Conservation (phyloP, 176 grass and related monocot genomes). For the Bolboschoenus planiculmis region DNA sequence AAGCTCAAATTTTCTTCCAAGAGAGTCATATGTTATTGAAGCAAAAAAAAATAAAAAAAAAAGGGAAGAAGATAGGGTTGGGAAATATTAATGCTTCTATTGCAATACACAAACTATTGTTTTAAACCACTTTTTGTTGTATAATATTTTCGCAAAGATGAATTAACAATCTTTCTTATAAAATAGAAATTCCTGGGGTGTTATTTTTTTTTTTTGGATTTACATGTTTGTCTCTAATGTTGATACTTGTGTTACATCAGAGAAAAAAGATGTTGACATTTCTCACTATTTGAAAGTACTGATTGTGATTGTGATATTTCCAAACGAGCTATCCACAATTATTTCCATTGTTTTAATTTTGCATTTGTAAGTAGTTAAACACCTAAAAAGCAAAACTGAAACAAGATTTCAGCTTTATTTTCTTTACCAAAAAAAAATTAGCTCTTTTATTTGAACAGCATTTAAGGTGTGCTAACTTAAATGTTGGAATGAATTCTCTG, state of each 20-base stretch:
- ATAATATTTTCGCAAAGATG: neutral
- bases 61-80: neutral
- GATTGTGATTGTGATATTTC: constrained; percentile 11
- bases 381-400: neutral
- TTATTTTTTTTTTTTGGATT: neutral
- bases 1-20: neutral
- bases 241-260: constrained; percentile 1
- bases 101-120: neutral
- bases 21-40: neutral
- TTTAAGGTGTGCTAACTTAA: neutral
- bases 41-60: no score
- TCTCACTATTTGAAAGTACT: neutral
- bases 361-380: neutral
- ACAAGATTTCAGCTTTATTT: neutral
- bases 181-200: neutral
- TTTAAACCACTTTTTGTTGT: neutral
- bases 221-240: neutral
- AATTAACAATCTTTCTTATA: neutral
- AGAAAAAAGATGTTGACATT: neutral
- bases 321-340: neutral
- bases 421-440: neutral
- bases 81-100: neutral
- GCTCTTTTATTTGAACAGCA: neutral
- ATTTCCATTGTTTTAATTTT: neutral
- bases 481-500: neutral